Evolutionary conservation across 441 rosid genomes (phyloP).

Genomic region (Kokia cookei): DNA sequence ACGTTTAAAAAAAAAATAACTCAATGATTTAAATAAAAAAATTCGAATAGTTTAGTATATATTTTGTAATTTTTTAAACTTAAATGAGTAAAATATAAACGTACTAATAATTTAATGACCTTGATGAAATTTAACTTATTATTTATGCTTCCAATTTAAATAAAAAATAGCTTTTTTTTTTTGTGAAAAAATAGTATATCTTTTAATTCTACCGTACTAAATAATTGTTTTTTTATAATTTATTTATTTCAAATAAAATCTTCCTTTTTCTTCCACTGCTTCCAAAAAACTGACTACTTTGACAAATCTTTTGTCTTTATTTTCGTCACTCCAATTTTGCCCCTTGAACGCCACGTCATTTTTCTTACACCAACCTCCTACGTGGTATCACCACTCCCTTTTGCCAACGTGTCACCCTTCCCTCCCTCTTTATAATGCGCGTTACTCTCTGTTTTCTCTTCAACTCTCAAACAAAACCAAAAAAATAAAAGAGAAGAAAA

Average conservation of each 20-base stretch:
- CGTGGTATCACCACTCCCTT: constrained; percentile 8
- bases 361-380: background rate
- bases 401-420: constrained; percentile 7
- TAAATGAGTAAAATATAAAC: too few relatives aligned
- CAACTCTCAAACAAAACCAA: background rate
- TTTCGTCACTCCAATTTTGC: background rate
- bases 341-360: constrained; percentile 10
- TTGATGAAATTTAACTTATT: too few relatives aligned
- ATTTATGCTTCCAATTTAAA: too few relatives aligned
- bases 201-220: too few relatives aligned
- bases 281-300: background rate
- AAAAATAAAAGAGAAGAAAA: background rate
- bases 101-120: too few relatives aligned
- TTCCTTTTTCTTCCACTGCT: background rate
- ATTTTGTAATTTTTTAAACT: too few relatives aligned
- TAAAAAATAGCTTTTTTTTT: too few relatives aligned
- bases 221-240: too few relatives aligned
- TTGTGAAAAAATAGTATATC: too few relatives aligned
- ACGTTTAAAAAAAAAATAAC: too few relatives aligned
- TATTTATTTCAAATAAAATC: background rate
- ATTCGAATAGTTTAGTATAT: too few relatives aligned
- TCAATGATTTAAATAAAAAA: too few relatives aligned
- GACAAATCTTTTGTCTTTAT: constrained; percentile 5
- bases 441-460: background rate
- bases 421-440: background rate